Conservation (phyloP, 495 filamentous ascomycete species). For the Penicillium riverlandense region DNA sequence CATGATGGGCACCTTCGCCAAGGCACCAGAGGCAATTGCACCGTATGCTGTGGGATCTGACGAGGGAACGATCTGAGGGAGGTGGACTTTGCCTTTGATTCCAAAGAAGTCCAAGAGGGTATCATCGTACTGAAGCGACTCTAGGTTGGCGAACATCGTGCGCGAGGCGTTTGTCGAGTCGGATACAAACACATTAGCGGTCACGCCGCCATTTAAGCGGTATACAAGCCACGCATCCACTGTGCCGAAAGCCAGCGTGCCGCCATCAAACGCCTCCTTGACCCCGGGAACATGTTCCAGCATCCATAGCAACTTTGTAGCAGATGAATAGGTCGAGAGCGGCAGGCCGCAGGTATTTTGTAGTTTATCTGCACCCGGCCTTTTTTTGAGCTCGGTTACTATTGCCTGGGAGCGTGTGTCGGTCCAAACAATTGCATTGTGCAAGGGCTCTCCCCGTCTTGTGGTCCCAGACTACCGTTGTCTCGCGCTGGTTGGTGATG, state of each 20-base stretch:
- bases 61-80: slow-evolving; percentile 83
- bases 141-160: slow-evolving; percentile 94
- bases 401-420: slow-evolving; percentile 79
- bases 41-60: slow-evolving; percentile 73
- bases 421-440: slow-evolving; percentile 92
- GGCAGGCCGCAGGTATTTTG: slow-evolving; percentile 77
- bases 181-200: slow-evolving; percentile 69
- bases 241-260: slow-evolving; percentile 80
- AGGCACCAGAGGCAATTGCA: slow-evolving; percentile 49
- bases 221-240: slow-evolving; percentile 92
- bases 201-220: slow-evolving; percentile 72
- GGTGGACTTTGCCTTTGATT: slow-evolving; percentile 58
- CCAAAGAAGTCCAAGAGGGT: slow-evolving; percentile 76
- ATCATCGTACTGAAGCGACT: slow-evolving; percentile 79
- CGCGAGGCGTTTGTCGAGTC: slow-evolving; percentile 90
- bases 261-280: slow-evolving; percentile 67
- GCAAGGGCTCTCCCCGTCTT: slow-evolving; percentile 76
- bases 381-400: slow-evolving; percentile 67
- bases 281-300: slow-evolving; percentile 66
- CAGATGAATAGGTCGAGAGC: slow-evolving; percentile 88
- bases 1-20: slow-evolving; percentile 68
- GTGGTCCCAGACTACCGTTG: slow-evolving; percentile 85
- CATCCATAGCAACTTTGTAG: slow-evolving; percentile 86
- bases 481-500: slow-evolving; percentile 95
- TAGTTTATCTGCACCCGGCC: slow-evolving; percentile 55